These are phyloP conservation scores for Phytophthora chlamydospora DNA, from an alignment of 352 stramenopile species.

Conservation along the genomic window DNA sequence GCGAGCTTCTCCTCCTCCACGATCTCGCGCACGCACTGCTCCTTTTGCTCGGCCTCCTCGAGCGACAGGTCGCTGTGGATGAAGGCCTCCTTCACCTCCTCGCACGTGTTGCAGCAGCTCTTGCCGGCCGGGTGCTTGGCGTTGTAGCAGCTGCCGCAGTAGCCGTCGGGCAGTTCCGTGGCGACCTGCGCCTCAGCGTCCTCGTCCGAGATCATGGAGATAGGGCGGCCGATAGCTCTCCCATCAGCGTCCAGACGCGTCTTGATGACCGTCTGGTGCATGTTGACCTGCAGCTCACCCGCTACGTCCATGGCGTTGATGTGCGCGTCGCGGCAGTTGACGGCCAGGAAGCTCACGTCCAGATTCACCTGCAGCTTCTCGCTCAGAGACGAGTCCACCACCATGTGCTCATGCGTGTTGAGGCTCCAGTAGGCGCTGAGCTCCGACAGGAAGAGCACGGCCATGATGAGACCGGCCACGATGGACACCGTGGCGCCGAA, in stretches of 20 bases:
- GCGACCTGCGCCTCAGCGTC: constrained; percentile 35
- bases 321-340: constrained; percentile 97
- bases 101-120: constrained; percentile 84
- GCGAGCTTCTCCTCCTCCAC: constrained; percentile 67
- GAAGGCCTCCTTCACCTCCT: constrained; percentile 86
- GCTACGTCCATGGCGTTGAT: constrained; percentile 99
- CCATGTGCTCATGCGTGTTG: constrained; percentile 93
- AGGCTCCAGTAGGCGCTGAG: constrained; percentile 80
- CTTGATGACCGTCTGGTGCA: constrained; percentile 96
- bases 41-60: constrained; percentile 77
- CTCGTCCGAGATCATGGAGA: constrained; percentile 45
- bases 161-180: constrained; percentile 73
- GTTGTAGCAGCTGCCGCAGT: constrained; percentile 97
- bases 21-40: constrained; percentile 79
- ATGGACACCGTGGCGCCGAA: constrained; percentile 73
- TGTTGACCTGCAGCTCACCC: constrained; percentile 97
- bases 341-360: constrained; percentile 97
- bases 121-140: constrained; percentile 73
- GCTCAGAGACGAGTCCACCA: constrained; percentile 95
- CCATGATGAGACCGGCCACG: constrained; percentile 25
- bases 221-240: constrained; percentile 61
- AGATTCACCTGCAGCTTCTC: constrained; percentile 97
- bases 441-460: constrained; percentile 68
- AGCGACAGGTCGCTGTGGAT: constrained; percentile 75
- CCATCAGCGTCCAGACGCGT: constrained; percentile 85